Percentiles rank a stretch among this genome's conserved stretches.
phyloP scores from a whole-genome alignment of 768 basidiomycete genomes.

The Trametes elegans region DNA sequence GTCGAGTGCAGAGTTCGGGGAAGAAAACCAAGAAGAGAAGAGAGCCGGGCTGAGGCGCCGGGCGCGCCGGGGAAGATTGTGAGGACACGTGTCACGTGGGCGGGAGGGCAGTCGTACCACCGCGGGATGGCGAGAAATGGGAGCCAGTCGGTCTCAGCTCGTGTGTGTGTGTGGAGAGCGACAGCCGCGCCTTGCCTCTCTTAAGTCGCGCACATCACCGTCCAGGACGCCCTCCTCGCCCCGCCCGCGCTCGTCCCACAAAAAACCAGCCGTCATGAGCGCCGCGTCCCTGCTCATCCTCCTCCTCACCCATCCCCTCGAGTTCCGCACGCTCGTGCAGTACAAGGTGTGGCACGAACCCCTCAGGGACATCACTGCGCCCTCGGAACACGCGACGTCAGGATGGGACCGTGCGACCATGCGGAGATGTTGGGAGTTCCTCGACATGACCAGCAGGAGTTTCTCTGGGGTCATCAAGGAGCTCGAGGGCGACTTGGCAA shows the following conservation, averaged over 20 bases:
- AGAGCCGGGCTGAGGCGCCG: neutral
- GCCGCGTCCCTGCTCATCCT: conserved; percentile 61
- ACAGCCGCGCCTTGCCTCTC: neutral
- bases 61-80: neutral
- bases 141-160: neutral
- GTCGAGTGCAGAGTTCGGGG: too few species aligned
- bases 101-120: conserved; percentile 9
- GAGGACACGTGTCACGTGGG: conserved; percentile 3
- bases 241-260: neutral
- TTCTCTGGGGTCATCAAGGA: conserved; percentile 95
- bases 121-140: neutral
- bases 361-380: conserved; percentile 77
- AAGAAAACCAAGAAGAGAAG: too few species aligned
- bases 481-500: conserved; percentile 90
- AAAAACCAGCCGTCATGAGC: conserved; percentile 42
- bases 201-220: neutral
- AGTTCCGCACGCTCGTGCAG: conserved; percentile 81
- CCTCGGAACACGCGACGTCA: conserved; percentile 71
- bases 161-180: neutral
- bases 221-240: neutral
- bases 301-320: conserved; percentile 74
- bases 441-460: conserved; percentile 86
- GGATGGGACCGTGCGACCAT: conserved; percentile 87
- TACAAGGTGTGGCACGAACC: conserved; percentile 81
- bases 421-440: conserved; percentile 86